Evolutionary conservation across 2,329 filamentous ascomycete genomes (phyloP).

Genomic region (Fusarium globosum): DNA sequence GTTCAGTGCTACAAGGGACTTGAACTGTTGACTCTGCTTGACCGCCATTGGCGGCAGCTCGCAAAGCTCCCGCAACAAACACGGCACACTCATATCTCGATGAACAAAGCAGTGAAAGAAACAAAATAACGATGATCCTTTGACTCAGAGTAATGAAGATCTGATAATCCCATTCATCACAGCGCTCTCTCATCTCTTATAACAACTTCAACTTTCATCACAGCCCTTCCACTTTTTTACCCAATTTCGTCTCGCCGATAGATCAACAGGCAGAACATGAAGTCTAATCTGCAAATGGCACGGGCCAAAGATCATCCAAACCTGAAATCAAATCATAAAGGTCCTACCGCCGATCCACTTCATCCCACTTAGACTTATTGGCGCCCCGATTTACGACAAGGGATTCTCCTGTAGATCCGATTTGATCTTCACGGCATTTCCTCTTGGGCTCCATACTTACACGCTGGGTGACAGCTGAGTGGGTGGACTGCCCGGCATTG

Average conservation of each 20-base stretch:
- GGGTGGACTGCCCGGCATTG: neutral
- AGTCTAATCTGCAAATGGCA: neutral
- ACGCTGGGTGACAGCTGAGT: neutral
- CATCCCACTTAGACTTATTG: neutral
- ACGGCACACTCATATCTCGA: neutral
- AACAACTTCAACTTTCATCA: neutral
- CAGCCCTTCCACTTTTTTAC: neutral
- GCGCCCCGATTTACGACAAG: neutral
- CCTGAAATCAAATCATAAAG: neutral
- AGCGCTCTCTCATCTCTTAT: neutral
- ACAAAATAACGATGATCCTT: neutral
- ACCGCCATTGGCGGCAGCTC: neutral
- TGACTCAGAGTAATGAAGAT: neutral
- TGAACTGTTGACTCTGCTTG: neutral
- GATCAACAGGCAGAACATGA: neutral
- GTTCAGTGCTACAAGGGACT: neutral
- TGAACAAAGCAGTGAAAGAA: neutral
- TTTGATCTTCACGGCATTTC: neutral
- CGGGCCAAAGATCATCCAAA: neutral
- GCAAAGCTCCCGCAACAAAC: neutral
- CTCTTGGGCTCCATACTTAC: neutral
- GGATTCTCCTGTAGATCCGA: constrained; percentile 5
- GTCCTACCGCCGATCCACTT: neutral
- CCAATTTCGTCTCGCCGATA: constrained; percentile 2
- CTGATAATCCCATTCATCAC: neutral